Evolutionary conservation across 768 basidiomycete genomes (phyloP).

Genomic region (Boletus bicolor): DNA sequence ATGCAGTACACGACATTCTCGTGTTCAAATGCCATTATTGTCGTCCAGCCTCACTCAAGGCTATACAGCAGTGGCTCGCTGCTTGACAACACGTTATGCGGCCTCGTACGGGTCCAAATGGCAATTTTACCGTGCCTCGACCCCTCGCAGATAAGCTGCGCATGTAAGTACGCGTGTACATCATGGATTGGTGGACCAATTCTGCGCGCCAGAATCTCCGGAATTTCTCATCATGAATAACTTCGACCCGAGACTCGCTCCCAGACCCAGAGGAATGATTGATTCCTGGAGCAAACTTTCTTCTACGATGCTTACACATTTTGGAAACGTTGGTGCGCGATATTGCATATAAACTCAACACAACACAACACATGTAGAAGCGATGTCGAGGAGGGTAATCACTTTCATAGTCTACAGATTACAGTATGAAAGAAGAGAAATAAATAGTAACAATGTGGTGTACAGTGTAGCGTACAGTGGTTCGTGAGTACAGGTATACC

Average conservation of each 20-base stretch:
- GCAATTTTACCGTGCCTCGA: neutral
- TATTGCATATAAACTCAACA: neutral
- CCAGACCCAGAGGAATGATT: too few relatives aligned
- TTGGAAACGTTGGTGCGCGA: too few relatives aligned
- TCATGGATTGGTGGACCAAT: neutral
- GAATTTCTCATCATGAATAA: too few relatives aligned
- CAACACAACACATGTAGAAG: neutral
- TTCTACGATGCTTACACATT: neutral
- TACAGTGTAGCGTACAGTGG: neutral
- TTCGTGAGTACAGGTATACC: neutral
- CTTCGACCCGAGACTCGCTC: neutral
- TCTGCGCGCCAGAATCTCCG: neutral
- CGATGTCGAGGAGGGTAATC: neutral
- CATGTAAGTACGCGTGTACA: neutral
- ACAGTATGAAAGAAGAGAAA: neutral
- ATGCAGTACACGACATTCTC: conserved; percentile 55
- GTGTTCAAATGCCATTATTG: conserved; percentile 51
- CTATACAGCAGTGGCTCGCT: conserved; percentile 46
- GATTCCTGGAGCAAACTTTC: too few relatives aligned
- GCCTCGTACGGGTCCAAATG: neutral
- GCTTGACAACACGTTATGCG: neutral
- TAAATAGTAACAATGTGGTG: neutral
- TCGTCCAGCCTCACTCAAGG: conserved; percentile 43
- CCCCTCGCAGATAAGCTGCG: too few relatives aligned
- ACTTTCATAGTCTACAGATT: neutral